Conservation (phyloP, 108 stramenopile species). For the Nitzschia sp. region DNA sequence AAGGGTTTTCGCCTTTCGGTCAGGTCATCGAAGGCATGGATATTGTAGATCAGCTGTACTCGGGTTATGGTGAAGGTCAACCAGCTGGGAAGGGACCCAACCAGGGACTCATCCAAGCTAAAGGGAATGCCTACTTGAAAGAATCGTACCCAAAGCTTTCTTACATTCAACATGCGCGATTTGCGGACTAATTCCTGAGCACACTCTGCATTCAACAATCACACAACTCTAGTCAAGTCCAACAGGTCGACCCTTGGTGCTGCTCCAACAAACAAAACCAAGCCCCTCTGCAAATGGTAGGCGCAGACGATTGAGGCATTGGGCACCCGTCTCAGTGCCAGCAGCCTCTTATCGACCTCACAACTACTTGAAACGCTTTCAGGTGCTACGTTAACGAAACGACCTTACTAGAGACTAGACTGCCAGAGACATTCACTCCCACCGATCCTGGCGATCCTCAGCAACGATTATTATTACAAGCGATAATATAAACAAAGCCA, state of each 20-base stretch:
- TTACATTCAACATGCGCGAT: slow-evolving; percentile 67
- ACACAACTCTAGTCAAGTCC: no score
- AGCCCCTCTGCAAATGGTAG: no score
- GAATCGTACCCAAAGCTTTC: slow-evolving; percentile 73
- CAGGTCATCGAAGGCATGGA: slow-evolving; percentile 92
- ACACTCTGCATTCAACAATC: no score
- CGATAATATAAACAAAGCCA: no score
- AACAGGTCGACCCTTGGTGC: no score
- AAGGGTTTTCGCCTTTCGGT: slow-evolving; percentile 92
- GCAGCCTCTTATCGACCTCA: no score
- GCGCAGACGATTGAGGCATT: no score
- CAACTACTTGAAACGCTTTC: neutral
- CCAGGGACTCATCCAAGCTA: slow-evolving; percentile 76
- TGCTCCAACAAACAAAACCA: no score
- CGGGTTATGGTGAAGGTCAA: slow-evolving; percentile 91
- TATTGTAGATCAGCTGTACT: slow-evolving; percentile 78
- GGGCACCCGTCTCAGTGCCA: no score
- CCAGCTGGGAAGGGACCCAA: slow-evolving; percentile 80
- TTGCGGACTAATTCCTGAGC: slow-evolving; percentile 36
- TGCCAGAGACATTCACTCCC: neutral
- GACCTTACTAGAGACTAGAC: neutral
- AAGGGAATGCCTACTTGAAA: slow-evolving; percentile 76
- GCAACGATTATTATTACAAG: no score
- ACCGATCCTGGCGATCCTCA: no score
- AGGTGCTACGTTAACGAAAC: neutral